Percentiles rank a stretch among this genome's conserved stretches.
These are phyloP conservation scores for Breviolum minutum DNA, from an alignment of 73 alveolate species.

Conservation along the genomic window DNA sequence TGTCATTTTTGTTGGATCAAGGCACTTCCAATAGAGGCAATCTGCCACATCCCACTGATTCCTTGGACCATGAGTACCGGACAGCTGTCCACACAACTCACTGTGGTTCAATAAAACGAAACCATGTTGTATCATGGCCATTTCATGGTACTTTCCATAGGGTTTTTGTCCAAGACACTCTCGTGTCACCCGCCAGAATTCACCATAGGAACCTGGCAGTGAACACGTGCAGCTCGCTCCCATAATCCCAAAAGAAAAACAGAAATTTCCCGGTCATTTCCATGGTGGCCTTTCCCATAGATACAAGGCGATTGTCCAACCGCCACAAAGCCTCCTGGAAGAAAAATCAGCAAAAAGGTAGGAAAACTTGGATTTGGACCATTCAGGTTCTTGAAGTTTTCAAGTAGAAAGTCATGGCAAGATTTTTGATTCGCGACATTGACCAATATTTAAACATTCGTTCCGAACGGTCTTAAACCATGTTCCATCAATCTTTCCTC, in stretches of 20 bases:
- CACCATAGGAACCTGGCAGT: conserved; percentile 9
- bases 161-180: not conserved
- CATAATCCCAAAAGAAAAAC: not conserved
- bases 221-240: not conserved
- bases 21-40: conserved; percentile 25
- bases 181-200: not conserved
- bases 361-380: not conserved
- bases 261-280: no score
- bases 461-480: not conserved
- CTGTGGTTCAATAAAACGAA: no score
- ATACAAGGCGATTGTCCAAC: conserved; percentile 7
- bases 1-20: not conserved
- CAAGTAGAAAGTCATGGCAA: not conserved
- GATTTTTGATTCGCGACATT: not conserved
- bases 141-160: no score
- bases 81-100: not conserved
- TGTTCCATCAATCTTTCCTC: not conserved
- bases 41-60: not conserved
- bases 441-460: not conserved
- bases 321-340: conserved; percentile 4
- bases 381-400: not conserved
- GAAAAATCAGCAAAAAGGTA: not conserved
- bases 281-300: conserved; percentile 17
- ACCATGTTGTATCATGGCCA: no score
- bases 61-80: not conserved